Base-by-base conservation (phyloP, 2,329 filamentous ascomycete species). In the Diaporthe sp. region DNA sequence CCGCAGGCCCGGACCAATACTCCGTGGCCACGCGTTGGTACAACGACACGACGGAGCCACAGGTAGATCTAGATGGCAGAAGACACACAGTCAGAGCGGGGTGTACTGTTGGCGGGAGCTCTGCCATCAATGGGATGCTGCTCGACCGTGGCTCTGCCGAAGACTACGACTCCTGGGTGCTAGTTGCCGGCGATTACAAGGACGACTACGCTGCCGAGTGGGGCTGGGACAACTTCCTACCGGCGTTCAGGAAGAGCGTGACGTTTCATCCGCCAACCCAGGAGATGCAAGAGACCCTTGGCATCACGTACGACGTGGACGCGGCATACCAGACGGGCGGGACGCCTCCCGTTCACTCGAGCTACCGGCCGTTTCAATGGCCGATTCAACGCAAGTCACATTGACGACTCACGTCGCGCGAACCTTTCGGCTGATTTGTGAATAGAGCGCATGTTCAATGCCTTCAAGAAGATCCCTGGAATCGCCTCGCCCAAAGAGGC, bases 341-440 rank as follows among this genome's bases (percentile, higher is more conserved):
- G 20, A 53, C 65, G 20, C 42, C 63, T 61, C 53, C 63, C 13
- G 51, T 75, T 34, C 73, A 75, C 20, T 68, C 73, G 22, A 75
- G 73, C 73, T 75, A 72, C 9, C 65, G 63, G 47, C 73, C 73
- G 12, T 75, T 63, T n/a, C 73, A 75, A n/a, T 75, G 67, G 65
- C 73, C 73, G 3, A 37, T 68, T 44, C 73, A 75, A 39, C 47
- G 58, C 10, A 72, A 75, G 73, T 34, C 28, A 39, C 25, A 37
- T 13, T 34, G 49, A 42, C 49, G 1, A 3, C 8, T 55, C 49
- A n/a, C n/a, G 15, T 42, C 2, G 15, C 2, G 2, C 47, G 15
- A 31, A 0, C 3, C 9, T 15, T 4, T 42, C 9, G 15, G n/a
- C 65, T 70, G 67, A 57, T 15, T 31, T 55, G 0, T 71, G 42